These are phyloP conservation scores for Rhododendron griersonianum DNA, from an alignment of 148 eudicot genomes.

Conservation along the genomic window DNA sequence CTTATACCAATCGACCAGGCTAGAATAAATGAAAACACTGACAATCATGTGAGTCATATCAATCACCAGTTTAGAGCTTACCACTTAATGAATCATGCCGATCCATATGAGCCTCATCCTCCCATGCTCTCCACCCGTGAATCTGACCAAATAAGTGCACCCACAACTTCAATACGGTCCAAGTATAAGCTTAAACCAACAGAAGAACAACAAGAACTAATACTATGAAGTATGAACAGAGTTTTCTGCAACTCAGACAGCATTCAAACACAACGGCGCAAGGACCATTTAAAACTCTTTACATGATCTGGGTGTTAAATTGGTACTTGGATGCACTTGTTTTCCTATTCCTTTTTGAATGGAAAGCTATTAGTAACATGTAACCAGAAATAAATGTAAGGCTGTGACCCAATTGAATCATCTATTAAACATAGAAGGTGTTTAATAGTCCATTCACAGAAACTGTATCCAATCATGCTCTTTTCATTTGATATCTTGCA, in stretches of 20 bases:
- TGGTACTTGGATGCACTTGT: neutral
- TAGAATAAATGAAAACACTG: neutral
- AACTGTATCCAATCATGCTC: neutral
- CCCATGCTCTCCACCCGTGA: conserved; percentile 88
- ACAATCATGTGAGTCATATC: conserved; percentile 2
- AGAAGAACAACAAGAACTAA: neutral
- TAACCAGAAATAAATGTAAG: neutral
- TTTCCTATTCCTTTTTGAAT: neutral
- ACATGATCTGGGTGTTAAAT: neutral
- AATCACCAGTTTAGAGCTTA: conserved; percentile 23
- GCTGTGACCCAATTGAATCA: neutral
- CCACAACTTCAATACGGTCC: neutral
- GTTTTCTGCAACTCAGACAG: neutral
- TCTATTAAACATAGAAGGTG: neutral
- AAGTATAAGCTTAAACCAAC: neutral
- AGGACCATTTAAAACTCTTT: conserved; percentile 4
- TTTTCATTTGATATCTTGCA: neutral
- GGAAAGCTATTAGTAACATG: neutral
- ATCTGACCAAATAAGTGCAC: conserved; percentile 37
- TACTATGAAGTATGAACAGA: neutral
- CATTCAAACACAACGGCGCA: neutral
- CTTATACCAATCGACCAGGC: neutral
- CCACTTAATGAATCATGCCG: conserved; percentile 60
- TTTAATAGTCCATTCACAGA: neutral
- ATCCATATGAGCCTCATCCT: conserved; percentile 81